Evolutionary conservation across 164 flowering plant genomes (phyloP).

Genomic region (Vitis amurensis): DNA sequence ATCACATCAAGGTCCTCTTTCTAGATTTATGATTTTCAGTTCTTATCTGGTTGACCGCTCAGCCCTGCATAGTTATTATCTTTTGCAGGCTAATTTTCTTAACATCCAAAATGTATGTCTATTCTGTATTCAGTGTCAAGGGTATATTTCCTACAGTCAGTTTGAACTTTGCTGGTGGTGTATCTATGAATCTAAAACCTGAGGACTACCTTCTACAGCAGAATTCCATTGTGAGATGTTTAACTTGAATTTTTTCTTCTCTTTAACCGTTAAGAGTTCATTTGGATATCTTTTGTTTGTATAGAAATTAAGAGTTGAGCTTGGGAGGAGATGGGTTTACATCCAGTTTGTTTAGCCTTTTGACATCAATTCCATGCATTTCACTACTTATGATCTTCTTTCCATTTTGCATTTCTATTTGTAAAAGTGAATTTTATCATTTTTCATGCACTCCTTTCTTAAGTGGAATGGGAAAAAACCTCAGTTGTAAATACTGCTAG

Average conservation of each 20-base stretch:
- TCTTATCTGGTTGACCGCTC: background rate
- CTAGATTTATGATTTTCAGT: constrained; percentile 3
- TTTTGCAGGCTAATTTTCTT: background rate
- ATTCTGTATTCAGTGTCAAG: constrained; percentile 42
- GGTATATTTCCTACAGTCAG: constrained; percentile 73
- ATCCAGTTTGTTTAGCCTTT: background rate
- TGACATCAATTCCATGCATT: background rate
- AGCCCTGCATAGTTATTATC: background rate
- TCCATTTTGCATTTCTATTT: background rate
- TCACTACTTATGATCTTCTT: no score
- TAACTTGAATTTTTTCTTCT: background rate
- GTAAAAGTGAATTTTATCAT: background rate
- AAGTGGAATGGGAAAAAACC: no score
- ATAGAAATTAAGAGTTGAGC: background rate
- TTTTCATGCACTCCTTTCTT: no score
- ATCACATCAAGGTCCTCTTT: constrained; percentile 54
- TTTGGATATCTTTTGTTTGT: background rate
- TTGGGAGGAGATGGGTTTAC: background rate
- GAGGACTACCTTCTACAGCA: constrained; percentile 78
- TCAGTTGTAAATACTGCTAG: no score
- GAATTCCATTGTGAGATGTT: constrained; percentile 59
- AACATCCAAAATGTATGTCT: constrained; percentile 6
- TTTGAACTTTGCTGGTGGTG: constrained; percentile 80
- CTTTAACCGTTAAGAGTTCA: no score
- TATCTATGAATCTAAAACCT: constrained; percentile 69